These are phyloP conservation scores for Talaromyces islandicus DNA, from an alignment of 2,329 filamentous ascomycete species.

Conservation along the genomic window DNA sequence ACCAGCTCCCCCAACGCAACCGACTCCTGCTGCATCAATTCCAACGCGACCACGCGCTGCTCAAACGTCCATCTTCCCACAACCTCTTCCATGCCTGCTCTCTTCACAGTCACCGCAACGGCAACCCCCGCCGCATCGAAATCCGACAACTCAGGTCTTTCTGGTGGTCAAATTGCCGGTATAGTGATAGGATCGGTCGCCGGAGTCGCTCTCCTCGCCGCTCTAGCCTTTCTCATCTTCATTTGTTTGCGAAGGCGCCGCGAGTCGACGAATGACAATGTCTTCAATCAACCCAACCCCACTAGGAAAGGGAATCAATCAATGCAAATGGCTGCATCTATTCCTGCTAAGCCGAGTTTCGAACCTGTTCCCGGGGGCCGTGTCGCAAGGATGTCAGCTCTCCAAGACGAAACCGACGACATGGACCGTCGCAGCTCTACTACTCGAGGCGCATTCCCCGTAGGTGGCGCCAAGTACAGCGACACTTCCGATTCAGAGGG, in stretches of 20 bases:
- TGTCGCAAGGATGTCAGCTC: slow-evolving; percentile 90
- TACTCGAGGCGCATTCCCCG: slow-evolving; percentile 35
- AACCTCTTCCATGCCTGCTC: slow-evolving; percentile 52
- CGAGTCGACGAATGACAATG: slow-evolving; percentile 57
- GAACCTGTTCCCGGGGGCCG: slow-evolving; percentile 78
- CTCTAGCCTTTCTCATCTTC: slow-evolving; percentile 56
- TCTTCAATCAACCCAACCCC: slow-evolving; percentile 87
- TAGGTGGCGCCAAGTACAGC: slow-evolving; percentile 46
- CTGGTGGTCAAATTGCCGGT: slow-evolving; percentile 41
- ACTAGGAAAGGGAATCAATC: slow-evolving; percentile 38
- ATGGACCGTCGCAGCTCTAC: slow-evolving; percentile 34
- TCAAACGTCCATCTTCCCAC: slow-evolving; percentile 70
- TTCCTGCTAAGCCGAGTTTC: slow-evolving; percentile 46
- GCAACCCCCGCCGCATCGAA: slow-evolving; percentile 41
- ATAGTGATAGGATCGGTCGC: slow-evolving; percentile 56
- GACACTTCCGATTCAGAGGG: slow-evolving; percentile 57
- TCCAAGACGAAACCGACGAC: slow-evolving; percentile 68
- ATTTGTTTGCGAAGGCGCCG: slow-evolving; percentile 51
- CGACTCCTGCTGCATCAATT: slow-evolving; percentile 87
- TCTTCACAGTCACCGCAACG: slow-evolving; percentile 60
- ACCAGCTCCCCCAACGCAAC: slow-evolving; percentile 82
- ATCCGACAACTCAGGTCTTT: slow-evolving; percentile 48
- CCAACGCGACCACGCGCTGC: slow-evolving; percentile 69
- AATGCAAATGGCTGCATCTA: slow-evolving; percentile 35
- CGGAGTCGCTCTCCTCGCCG: slow-evolving; percentile 63